Conservation (phyloP, 495 filamentous ascomycete species). For the Penicillium lividum region DNA sequence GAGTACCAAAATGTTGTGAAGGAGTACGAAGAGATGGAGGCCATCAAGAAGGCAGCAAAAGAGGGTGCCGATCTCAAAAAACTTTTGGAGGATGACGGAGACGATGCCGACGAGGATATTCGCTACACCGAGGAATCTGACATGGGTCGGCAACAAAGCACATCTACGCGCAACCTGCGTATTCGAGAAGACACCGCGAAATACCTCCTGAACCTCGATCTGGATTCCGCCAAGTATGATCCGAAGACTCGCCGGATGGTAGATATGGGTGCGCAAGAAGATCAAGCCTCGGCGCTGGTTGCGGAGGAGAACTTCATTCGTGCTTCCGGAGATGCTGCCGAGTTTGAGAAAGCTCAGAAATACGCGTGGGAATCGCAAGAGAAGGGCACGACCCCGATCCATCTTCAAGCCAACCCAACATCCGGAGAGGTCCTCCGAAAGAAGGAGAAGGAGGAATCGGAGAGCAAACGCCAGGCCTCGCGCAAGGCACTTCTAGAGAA, state of each 20-base stretch:
- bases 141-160: conserved; percentile 88
- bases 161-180: conserved; percentile 84
- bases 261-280: conserved; percentile 77
- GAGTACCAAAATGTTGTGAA: conserved; percentile 85
- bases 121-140: conserved; percentile 97
- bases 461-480: conserved; percentile 64
- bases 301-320: conserved; percentile 94
- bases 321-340: conserved; percentile 88
- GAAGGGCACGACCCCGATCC: conserved; percentile 68
- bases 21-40: conserved; percentile 84
- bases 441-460: conserved; percentile 70
- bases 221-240: conserved; percentile 97
- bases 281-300: conserved; percentile 83
- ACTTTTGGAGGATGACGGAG: conserved; percentile 54
- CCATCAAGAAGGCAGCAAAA: conserved; percentile 64
- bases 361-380: conserved; percentile 98
- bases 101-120: conserved; percentile 61
- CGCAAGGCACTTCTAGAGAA: conserved; percentile 76
- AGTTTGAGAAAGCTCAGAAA: conserved; percentile 85
- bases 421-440: conserved; percentile 82
- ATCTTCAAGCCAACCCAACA: conserved; percentile 95
- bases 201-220: conserved; percentile 90
- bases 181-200: conserved; percentile 98
- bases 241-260: conserved; percentile 96
- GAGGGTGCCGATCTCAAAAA: conserved; percentile 44